Base-by-base conservation (phyloP, 1,139 yeast genomes). In the Debaryomyces fabryi region DNA sequence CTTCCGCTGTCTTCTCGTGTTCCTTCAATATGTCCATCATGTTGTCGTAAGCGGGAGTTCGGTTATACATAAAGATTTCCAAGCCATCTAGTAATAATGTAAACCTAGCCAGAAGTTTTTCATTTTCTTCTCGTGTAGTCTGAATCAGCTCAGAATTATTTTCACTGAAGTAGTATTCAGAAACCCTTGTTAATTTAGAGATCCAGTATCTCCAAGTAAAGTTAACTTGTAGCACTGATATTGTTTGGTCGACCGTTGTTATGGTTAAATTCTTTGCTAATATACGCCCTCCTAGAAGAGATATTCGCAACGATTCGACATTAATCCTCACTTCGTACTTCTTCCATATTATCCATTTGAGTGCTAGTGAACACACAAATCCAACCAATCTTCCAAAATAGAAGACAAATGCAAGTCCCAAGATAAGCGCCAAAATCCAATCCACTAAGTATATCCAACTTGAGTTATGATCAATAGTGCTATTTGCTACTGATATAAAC, bases 191-290 rank as follows among this genome's bases (percentile, higher is more conserved):
- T 16, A 72, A 63, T 4, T 72, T 71, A 47, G 88, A 59, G 16
- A 75, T 71, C 98, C 98, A 93, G 64, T 90, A 93, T 51, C 96
- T 67, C 98, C 98, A 93, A 0, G 96, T 88, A 29, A 93, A 63
- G 54, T 83, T 81, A 3, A 92, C 85, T 53, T 85, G 85, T 20
- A 88, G 76, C 2, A 88, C 74, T 6, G 90, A 79, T 1, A 88
- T 63, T 2, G 96, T 82, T 53, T 82, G 82, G 65, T 92, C 87
- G 42, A 82, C 74, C 10, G 90, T 87, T 9, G 86, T 79, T 20
- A 89, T 74, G 1, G 88, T 79, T 25, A 91, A 63, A 62, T 91
- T 90, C 58, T 86, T 88, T 60, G 91, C 82, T 62, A 88, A 82
- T 2, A 93, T 50, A 32, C 96, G 78, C 0, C 98, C 98, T 1